Evolutionary conservation across 1,284 basidiomycete genomes (phyloP), one percentile per base, ranked within the genome.

Genomic region (Ustilago vetiveriae): DNA sequence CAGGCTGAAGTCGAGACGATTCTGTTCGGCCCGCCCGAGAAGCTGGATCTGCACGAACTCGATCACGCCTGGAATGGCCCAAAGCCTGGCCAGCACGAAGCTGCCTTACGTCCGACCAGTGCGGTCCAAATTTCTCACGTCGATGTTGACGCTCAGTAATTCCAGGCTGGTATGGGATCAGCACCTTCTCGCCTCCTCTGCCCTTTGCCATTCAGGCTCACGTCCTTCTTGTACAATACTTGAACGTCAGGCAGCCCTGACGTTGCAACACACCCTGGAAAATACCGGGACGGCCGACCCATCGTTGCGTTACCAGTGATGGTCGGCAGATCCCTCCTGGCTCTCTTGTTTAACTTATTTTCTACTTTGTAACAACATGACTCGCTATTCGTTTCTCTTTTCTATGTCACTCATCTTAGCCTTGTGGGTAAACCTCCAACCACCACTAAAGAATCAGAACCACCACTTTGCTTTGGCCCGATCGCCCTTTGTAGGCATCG

Each of bases 1-100:
- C 63, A 71, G 22, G 53, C 58, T 43, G 63, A 71, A 47, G 58
- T 67, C 11, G 68, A 71, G 21, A 66, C 27, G 29, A 62, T 71
- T 32, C 54, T 71, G 9, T 71, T 71, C 36, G 63, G 68, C 3
- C 63, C 68, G 16, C 54, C 63, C 14, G 68, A 71, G 41, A 71
- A 66, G 55, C 58, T 71, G 2, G 68, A 66, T 22, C 17, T 71
- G 54, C 63, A 54, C 8, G 68, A 71, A 42, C 48, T 71, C 4
- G 68, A 71, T 41, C 57, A 62, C 33, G 68, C 53, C 19, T 71
- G 68, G 68, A 54, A 47, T 17, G 58, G 63, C 10, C 33, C 46
- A 27, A 69, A 63, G 38, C 48, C 57, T 10, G 62, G 46, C 37
- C 54, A 57, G 44, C 51, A 63, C 22, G 37, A 55, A 37, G 44